Conservation (phyloP, 2,329 filamentous ascomycete species). For the Alternaria triticimaculans region DNA sequence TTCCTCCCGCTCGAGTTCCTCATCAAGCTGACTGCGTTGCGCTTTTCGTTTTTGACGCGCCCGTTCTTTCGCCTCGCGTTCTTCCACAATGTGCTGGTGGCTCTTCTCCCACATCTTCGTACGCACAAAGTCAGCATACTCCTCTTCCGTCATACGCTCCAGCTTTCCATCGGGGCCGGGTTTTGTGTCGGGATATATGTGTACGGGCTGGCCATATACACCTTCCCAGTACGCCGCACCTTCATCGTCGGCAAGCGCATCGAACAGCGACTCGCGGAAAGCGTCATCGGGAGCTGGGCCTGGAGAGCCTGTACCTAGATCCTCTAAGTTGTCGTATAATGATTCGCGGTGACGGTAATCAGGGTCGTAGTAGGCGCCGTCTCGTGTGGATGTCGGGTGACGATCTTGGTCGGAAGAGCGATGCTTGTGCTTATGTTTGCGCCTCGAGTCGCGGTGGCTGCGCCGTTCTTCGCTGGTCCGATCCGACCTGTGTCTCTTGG, state of each 20-base stretch:
- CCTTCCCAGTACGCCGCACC: slow-evolving; percentile 93
- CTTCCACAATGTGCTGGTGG: slow-evolving; percentile 81
- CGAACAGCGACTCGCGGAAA: slow-evolving; percentile 93
- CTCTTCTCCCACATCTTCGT: slow-evolving; percentile 95
- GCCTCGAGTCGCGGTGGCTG: slow-evolving; percentile 21
- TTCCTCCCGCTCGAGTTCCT: slow-evolving; percentile 51
- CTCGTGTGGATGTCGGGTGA: slow-evolving; percentile 33
- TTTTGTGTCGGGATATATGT: slow-evolving; percentile 71
- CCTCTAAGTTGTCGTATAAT: slow-evolving; percentile 36
- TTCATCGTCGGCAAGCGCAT: slow-evolving; percentile 96
- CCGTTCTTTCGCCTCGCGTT: slow-evolving; percentile 67
- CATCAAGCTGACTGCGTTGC: slow-evolving; percentile 45
- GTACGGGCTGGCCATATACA: slow-evolving; percentile 95
- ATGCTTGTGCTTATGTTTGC: slow-evolving; percentile 27
- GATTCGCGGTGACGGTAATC: slow-evolving; percentile 42
- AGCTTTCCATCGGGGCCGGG: slow-evolving; percentile 63
- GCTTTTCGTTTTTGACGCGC: slow-evolving; percentile 56
- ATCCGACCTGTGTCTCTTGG: slow-evolving; percentile 23
- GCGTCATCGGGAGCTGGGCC: slow-evolving; percentile 68
- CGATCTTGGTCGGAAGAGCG: slow-evolving; percentile 19
- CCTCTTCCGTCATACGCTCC: slow-evolving; percentile 89
- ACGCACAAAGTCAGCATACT: slow-evolving; percentile 86
- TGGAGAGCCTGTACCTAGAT: slow-evolving; percentile 44
- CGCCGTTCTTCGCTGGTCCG: slow-evolving; percentile 11
- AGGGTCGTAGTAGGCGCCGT: slow-evolving; percentile 43